These are phyloP conservation scores for Cymodocea nodosa DNA, from an alignment of 116 monocot species.

Conservation along the genomic window DNA sequence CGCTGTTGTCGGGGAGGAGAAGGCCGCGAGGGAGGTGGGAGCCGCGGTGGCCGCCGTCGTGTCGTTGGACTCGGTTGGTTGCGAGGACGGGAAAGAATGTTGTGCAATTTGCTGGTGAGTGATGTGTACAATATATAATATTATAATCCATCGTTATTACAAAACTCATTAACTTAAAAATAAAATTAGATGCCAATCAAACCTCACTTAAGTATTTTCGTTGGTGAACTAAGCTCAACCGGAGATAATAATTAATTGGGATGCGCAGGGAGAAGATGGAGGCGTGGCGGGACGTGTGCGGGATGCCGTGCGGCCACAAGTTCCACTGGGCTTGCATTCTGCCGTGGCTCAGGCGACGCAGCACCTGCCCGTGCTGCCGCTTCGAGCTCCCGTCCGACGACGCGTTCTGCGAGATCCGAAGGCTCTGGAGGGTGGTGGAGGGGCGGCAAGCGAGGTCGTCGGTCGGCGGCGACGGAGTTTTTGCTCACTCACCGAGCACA, in stretches of 20 bases:
- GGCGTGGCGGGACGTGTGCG: slow-evolving; percentile 39
- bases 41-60: slow-evolving; percentile 41
- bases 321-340: slow-evolving; percentile 81
- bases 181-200: too few relatives aligned
- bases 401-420: slow-evolving; percentile 48
- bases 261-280: slow-evolving; percentile 50
- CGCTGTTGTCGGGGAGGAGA: slow-evolving; percentile 16
- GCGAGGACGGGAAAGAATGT: slow-evolving; percentile 10
- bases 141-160: too few relatives aligned
- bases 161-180: too few relatives aligned
- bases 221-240: neutral
- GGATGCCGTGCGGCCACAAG: slow-evolving; percentile 57
- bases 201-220: neutral
- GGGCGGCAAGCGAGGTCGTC: neutral
- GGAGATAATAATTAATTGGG: neutral
- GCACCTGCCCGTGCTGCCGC: slow-evolving; percentile 82
- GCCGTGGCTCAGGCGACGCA: slow-evolving; percentile 52
- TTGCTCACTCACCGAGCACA: too few relatives aligned
- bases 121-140: neutral
- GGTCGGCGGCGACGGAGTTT: too few relatives aligned
- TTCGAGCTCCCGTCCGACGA: slow-evolving; percentile 70
- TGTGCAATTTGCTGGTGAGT: slow-evolving; percentile 32
- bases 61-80: slow-evolving; percentile 42
- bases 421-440: slow-evolving; percentile 45
- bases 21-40: slow-evolving; percentile 13